Evolutionary conservation across 2,329 filamentous ascomycete species (phyloP).

Genomic region (Sporothrix mexicana): DNA sequence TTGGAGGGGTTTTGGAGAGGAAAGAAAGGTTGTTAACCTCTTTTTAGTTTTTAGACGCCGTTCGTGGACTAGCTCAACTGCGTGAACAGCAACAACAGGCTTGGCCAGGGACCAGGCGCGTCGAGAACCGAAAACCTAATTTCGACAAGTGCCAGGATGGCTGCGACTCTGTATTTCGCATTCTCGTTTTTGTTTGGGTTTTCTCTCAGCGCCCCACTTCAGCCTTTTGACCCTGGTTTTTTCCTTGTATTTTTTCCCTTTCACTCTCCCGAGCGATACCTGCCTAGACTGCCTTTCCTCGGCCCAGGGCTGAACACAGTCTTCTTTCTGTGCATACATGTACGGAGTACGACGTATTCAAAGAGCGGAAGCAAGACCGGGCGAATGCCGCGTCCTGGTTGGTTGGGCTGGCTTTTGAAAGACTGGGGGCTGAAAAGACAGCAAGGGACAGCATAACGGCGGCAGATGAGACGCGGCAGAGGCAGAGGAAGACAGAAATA

Average conservation of each 20-base stretch:
- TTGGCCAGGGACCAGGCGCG: slow-evolving; percentile 1
- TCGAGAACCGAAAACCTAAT: neutral
- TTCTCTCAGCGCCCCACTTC: neutral
- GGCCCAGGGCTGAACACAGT: neutral
- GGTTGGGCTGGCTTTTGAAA: neutral
- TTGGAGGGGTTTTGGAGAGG: neutral
- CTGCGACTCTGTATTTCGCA: neutral
- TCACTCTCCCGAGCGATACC: neutral
- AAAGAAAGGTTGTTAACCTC: neutral
- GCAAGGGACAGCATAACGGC: neutral
- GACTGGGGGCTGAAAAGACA: neutral
- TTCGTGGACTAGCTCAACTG: too few relatives aligned
- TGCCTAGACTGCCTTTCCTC: neutral
- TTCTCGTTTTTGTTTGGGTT: neutral
- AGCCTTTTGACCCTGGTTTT: neutral
- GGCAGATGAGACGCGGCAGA: too few relatives aligned
- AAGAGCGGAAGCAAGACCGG: slow-evolving; percentile 1
- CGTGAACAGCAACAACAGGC: neutral
- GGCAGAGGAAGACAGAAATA: neutral
- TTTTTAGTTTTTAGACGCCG: too few relatives aligned
- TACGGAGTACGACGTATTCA: too few relatives aligned
- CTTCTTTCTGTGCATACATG: neutral
- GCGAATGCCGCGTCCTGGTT: neutral
- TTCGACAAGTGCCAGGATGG: neutral
- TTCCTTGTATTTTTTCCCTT: neutral